Evolutionary conservation across 2,329 filamentous ascomycete genomes (phyloP).

Genomic region (Arthrobotrys iridis): DNA sequence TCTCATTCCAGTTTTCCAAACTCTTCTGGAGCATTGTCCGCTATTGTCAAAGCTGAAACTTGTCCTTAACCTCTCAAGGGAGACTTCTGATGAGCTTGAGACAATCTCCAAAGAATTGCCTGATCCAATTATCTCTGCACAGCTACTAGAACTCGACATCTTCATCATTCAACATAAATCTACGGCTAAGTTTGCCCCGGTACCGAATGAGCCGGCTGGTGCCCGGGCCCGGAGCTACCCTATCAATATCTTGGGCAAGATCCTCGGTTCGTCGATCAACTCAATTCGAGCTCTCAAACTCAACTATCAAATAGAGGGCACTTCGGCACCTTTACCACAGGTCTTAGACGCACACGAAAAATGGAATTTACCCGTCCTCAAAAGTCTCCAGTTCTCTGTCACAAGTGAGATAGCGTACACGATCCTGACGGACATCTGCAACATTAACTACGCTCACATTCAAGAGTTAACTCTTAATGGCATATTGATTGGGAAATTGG

Average conservation of each 20-base stretch:
- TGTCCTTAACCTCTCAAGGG: background rate
- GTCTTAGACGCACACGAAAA: background rate
- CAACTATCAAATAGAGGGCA: background rate
- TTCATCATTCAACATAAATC: background rate
- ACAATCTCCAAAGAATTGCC: background rate
- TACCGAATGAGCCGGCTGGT: background rate
- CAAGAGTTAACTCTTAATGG: background rate
- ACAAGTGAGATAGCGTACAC: background rate
- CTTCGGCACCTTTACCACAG: background rate
- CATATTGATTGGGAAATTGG: no score
- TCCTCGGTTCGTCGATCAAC: background rate
- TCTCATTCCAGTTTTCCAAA: slow-evolving; percentile 10
- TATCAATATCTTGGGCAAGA: background rate
- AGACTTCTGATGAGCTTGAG: background rate
- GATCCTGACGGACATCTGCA: background rate
- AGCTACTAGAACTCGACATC: slow-evolving; percentile 1
- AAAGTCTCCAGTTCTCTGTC: background rate
- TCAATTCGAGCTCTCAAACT: background rate
- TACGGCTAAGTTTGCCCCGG: background rate
- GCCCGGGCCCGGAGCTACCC: background rate
- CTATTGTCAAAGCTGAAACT: background rate
- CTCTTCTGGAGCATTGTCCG: background rate
- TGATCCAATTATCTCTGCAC: background rate
- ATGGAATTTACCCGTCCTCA: background rate
- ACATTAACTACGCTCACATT: background rate